Base-by-base conservation (phyloP, 1,139 yeast species). In the Candida tropicalis region DNA sequence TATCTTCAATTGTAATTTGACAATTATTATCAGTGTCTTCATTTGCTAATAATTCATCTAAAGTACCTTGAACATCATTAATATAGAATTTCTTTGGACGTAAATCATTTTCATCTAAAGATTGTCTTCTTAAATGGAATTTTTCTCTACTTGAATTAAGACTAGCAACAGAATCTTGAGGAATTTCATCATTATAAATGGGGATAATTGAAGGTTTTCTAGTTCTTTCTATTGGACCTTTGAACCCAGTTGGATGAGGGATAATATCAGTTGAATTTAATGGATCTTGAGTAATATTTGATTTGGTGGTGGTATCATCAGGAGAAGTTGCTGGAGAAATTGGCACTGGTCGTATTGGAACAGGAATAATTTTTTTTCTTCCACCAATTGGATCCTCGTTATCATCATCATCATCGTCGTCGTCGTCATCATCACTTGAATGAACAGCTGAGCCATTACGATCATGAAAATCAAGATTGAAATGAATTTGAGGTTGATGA, bases 1-100 rank as follows among this genome's bases (percentile, higher is more conserved):
- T 77, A 61, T 90, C 97, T 57, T 90, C 97, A 42, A 90, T 85
- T 11, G 97, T 90, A 56, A 91, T 91, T 63, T 91, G 97, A 62
- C 68, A 82, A 62, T 91, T 86, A 44, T 75, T 75, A 62, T 90
- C 96, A 3, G 97, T 90, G 60, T 91, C 98, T 61, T 91, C 97
- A 50, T 77, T 81, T 25, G 74, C 77, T 49, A 91, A 69, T 43
- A 91, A 71, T 52, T 86, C 84, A 20, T 78, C 68, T 46, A 90
- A 70, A 1, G 97, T 88, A 24, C 75, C 63, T 54, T 88, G 87
- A 26, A 91, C 87, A 60, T 90, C 87, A 49, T 77, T 73, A 46
- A 91, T 86, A 57, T 82, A 80, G 58, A 87, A 88, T 56, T 82
- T 75, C 52, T 82, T 74, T 6, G 75, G 73, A 37, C 59, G 58